Evolutionary conservation across 345 rosid genomes (phyloP), one percentile per base, ranked within the genome.

Genomic region (Eutrema yunnanense): DNA sequence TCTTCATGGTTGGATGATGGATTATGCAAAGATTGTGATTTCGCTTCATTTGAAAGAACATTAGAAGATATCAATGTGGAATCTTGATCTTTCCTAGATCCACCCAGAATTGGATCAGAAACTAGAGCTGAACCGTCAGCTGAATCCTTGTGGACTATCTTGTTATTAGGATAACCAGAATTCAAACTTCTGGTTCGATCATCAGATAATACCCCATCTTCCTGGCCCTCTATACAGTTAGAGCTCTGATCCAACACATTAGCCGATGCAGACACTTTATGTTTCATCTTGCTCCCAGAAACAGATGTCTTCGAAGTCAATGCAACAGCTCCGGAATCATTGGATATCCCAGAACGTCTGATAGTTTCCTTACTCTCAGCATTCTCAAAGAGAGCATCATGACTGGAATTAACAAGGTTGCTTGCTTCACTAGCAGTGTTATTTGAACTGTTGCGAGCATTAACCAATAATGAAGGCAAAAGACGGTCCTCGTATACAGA

Each of bases 381-480:
- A 85, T 73, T 85, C 68, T 83, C 87, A 62, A 83, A 84, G 71
- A 84, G 58, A 63, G 89, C 76, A 82, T 85, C 92, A 71, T 74
- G 86, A 82, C 73, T 82, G 22, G 86, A 82, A 78, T 71, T 79
- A 58, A 80, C 84, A 48, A 77, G 69, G 72, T 88, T 86, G 75
- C 92, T 86, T 75, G 88, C 84, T 81, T 86, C 90, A 83, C 85
- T 81, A 52, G 82, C 66, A 40, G 83, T 67, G 58, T 73, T 83
- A 71, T 67, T 81, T 64, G 76, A 73, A 64, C 71, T 78, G 55
- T 81, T 81, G 56, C 49, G 68, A 72, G 79, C 56, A 66, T 69
- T 73, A 60, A 60, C 62, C 51, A 61, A 55, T 29, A 33, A 67
- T 37, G 84, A 72, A 65, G 73, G 79, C 6, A 74, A 63, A 73